Evolutionary conservation across 768 basidiomycete genomes (phyloP).

Genomic region (Lentinula aciculospora): DNA sequence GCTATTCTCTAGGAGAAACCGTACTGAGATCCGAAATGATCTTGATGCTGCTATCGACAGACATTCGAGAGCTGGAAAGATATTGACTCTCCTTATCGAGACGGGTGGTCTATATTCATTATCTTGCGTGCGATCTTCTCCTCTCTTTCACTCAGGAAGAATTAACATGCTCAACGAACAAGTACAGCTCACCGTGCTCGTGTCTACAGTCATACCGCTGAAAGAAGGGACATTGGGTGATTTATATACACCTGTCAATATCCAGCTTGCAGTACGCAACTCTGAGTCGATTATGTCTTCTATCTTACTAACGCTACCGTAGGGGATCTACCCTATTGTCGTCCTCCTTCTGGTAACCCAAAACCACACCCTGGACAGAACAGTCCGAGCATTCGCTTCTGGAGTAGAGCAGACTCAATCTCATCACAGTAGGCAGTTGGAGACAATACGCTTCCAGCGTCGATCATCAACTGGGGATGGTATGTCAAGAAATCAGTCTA

Average conservation of each 20-base stretch:
- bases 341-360: constrained; percentile 7
- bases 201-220: constrained; percentile 10
- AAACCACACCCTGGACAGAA: constrained; percentile 2
- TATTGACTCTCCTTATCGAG: not conserved
- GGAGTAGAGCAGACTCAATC: not conserved
- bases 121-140: constrained; percentile 4
- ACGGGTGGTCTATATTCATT: constrained; percentile 4
- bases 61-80: not conserved
- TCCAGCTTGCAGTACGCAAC: constrained; percentile 12
- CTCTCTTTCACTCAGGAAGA: not conserved
- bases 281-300: not conserved
- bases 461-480: not conserved
- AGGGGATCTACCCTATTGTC: constrained; percentile 10
- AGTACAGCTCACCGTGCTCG: constrained; percentile 6
- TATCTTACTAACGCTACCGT: not conserved
- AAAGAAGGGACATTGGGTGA: constrained; percentile 13
- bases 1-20: not conserved
- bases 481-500: not conserved
- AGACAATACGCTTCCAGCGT: not conserved
- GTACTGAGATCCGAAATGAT: not conserved
- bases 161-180: not conserved
- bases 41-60: not conserved
- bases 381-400: not conserved
- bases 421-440: not conserved
- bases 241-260: constrained; percentile 11